A percentile compares a stretch with the other conserved stretches of the same genome.
Conservation (phyloP, 2,329 filamentous ascomycete genomes). For the Dactylellina leptospora region DNA sequence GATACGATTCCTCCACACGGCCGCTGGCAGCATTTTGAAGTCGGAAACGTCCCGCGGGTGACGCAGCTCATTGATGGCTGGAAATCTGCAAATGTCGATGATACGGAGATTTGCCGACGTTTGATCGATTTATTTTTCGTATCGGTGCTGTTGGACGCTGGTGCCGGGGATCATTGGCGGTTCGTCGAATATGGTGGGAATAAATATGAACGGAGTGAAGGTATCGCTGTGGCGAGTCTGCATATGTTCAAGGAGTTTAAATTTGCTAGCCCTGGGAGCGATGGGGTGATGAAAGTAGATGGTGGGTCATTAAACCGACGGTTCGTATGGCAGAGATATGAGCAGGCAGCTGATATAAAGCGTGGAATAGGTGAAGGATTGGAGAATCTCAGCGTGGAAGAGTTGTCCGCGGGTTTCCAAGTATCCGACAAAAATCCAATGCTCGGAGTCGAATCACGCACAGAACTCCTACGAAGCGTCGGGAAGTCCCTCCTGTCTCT, state of each 20-base stretch:
- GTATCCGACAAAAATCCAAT: slow-evolving; percentile 63
- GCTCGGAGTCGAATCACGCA: slow-evolving; percentile 68
- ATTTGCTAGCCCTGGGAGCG: slow-evolving; percentile 79
- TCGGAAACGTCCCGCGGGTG: slow-evolving; percentile 77
- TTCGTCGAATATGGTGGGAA: slow-evolving; percentile 90
- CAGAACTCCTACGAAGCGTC: slow-evolving; percentile 82
- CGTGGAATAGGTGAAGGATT: slow-evolving; percentile 77
- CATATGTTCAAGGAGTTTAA: slow-evolving; percentile 67
- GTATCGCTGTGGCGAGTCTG: slow-evolving; percentile 77
- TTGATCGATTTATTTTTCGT: slow-evolving; percentile 80
- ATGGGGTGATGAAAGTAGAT: slow-evolving; percentile 88
- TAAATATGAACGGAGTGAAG: slow-evolving; percentile 84
- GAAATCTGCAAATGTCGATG: slow-evolving; percentile 71
- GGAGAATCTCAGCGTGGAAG: slow-evolving; percentile 61
- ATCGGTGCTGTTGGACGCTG: slow-evolving; percentile 84
- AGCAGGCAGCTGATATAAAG: no score
- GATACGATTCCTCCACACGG: slow-evolving; percentile 82
- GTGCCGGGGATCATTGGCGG: slow-evolving; percentile 87
- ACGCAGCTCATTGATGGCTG: slow-evolving; percentile 75
- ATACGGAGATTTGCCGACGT: slow-evolving; percentile 75
- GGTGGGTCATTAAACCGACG: slow-evolving; percentile 75
- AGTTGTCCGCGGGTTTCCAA: slow-evolving; percentile 62
- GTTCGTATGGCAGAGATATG: no score
- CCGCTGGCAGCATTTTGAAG: slow-evolving; percentile 82
- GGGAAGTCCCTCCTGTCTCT: slow-evolving; percentile 83